A percentile compares a stretch with the other conserved stretches of the same genome.
Conservation (phyloP, 257 asterid genomes). For the Misopates orontium region DNA sequence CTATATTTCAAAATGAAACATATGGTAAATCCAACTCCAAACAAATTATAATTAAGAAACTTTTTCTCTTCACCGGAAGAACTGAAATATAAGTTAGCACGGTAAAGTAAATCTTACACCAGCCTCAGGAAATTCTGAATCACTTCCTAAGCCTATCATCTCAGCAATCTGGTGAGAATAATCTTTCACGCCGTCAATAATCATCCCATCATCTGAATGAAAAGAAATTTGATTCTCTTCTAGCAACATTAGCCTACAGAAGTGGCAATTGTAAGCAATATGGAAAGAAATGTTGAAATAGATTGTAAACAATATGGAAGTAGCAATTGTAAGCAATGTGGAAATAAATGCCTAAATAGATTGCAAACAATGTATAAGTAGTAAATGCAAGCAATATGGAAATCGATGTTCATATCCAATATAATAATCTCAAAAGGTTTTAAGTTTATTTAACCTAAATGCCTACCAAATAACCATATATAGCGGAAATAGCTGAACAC, state of each 20-base stretch:
- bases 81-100: constrained; percentile 1
- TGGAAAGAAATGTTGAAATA: neutral
- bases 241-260: constrained; percentile 83
- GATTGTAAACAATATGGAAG: constrained; percentile 12
- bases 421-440: neutral
- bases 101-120: constrained; percentile 64
- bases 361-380: too few relatives aligned
- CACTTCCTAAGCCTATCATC: constrained; percentile 90
- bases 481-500: constrained; percentile 17
- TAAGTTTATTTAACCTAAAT: neutral
- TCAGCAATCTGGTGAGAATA: constrained; percentile 90
- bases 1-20: constrained; percentile 5
- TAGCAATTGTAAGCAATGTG: constrained; percentile 25
- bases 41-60: constrained; percentile 14
- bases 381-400: constrained; percentile 22
- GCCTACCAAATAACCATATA: constrained; percentile 5
- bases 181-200: constrained; percentile 81
- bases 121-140: constrained; percentile 68
- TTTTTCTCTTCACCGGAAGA: neutral
- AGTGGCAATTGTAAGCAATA: constrained; percentile 28
- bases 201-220: constrained; percentile 79
- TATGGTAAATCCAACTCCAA: constrained; percentile 17
- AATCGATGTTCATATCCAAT: neutral
- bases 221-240: constrained; percentile 98
- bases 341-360: neutral